A percentile compares a stretch with the other conserved stretches of the same genome.
Evolutionary conservation across 129 eudicot species (phyloP).

Genomic region (Flaveria linearis): DNA sequence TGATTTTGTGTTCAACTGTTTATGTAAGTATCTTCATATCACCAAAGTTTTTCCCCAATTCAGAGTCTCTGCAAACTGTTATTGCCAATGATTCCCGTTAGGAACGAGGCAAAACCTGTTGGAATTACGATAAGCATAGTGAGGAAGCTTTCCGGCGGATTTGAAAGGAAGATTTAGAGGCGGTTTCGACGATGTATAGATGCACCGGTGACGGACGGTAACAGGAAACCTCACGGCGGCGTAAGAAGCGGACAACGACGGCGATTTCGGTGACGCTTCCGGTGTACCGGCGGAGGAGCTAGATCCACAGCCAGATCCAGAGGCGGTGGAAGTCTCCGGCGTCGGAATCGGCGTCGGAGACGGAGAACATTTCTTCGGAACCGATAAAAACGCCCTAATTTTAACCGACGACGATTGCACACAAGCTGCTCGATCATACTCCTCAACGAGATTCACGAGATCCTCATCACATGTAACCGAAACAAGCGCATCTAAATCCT

Average conservation of each 20-base stretch:
- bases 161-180: constrained; percentile 49
- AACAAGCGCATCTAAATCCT: constrained; percentile 80
- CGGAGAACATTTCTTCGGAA: constrained; percentile 47
- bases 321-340: constrained; percentile 12
- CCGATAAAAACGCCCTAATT: constrained; percentile 67
- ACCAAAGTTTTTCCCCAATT: background rate
- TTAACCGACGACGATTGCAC: constrained; percentile 45
- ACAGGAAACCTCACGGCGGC: constrained; percentile 20
- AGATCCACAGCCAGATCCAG: constrained; percentile 34
- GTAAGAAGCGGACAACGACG: constrained; percentile 1
- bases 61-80: constrained; percentile 25
- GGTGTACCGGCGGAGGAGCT: constrained; percentile 42
- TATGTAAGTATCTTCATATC: background rate
- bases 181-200: constrained; percentile 25
- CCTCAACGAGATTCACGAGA: constrained; percentile 68
- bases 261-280: constrained; percentile 41
- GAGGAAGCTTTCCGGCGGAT: constrained; percentile 46
- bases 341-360: constrained; percentile 34
- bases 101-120: constrained; percentile 52
- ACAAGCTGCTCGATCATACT: constrained; percentile 60
- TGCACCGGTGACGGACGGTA: constrained; percentile 10
- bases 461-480: constrained; percentile 77
- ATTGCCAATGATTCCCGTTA: constrained; percentile 78
- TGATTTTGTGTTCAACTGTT: background rate
- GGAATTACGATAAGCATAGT: constrained; percentile 42